Evolutionary conservation across 2,329 filamentous ascomycete genomes (phyloP), one percentile per base, ranked within the genome.

Genomic region (Boeremia exigua): DNA sequence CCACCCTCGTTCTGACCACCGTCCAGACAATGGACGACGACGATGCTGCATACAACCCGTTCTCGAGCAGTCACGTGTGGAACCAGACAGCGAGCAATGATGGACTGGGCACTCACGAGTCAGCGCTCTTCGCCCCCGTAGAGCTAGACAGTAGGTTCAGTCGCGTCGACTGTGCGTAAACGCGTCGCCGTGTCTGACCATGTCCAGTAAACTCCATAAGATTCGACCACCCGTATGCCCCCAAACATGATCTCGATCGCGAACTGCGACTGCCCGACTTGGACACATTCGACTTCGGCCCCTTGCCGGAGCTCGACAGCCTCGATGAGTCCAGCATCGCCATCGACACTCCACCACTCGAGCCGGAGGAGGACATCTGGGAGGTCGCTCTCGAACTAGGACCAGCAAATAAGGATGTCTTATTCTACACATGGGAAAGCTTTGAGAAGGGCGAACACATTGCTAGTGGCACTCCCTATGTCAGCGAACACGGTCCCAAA

Each of bases 361-460:
- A 65, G 33, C 63, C 68, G n/a, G 67, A 72, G n/a, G 60, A 67
- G 29, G 74, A 79, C 51, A 54, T 79, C 2, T 80, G 79, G 78
- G 61, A 74, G 17, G 34, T 74, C 7, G 73, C 76, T 1, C 51
- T 71, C 3, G 68, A 75, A 6, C 43, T 72, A n/a, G 69, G 68
- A 5, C 67, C 67, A 0, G 66, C 61, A 4, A 67, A 72, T 6
- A 67, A 76, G 15, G 53, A 70, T 23, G 50, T 70, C 1, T 48
- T 56, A 34, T 85, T 86, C 66, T 83, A 82, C 57, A 88, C 87
- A 0, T 95, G 91, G 91, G 87, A 92, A 61, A 77, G 75, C 1
- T 93, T 93, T 64, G 76, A 81, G 1, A 70, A 75, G 10, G 63
- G 75, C 0, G 70, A 78, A n/a, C 68, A 77, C 5, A 69, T 78